Evolutionary conservation across 2,329 filamentous ascomycete genomes (phyloP), one percentile per base, ranked within the genome.

Genomic region (Dactylellina haptotyla): DNA sequence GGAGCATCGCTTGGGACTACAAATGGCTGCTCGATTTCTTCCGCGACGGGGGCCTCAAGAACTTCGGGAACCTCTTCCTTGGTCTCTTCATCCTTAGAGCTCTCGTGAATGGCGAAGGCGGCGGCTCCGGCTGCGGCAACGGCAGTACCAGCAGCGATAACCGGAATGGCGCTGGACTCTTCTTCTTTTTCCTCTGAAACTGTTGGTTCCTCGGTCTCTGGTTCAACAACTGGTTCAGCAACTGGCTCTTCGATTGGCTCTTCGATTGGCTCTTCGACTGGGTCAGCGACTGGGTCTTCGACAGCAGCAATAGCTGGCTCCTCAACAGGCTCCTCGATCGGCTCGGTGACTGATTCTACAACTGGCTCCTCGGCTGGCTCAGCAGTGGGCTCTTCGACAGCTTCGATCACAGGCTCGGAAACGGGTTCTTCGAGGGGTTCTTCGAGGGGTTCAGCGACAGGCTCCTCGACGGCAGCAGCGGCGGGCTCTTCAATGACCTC

Each of bases 21-120:
- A 32, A 64, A 53, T 43, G 59, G 59, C 23, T 54, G 50, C 28
- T 62, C 58, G 30, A 62, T 51, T 51, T 62, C 58, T 56, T 69
- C 39, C 0, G 53, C 9, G 9, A 34, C 39, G 25, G 26, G 57
- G 25, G 30, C 20, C 3, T 61, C 6, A 20, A 20, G 2, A 34
- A 26, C 25, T 25, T 59, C 56, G 10, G 50, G 1, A 10, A n/a
- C 25, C 16, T 54, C 50, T 41, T 59, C 39, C 16, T 46, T 46
- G 30, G 53, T 30, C 16, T 69, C 45, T 18, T 59, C 63, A n/a
- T 26, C n/a, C 41, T 58, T 34, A 2, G 66, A n/a, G 25, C 16
- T 34, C 14, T 72, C 59, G 53, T 72, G 58, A 26, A 46, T 32
- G 8, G 66, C 66, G n/a, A 51, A 62, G 16, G 51, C 66, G 9